These are phyloP conservation scores for Rhizomucor pusillus DNA, from an alignment of 371 early-diverging fungal species.

Conservation along the genomic window DNA sequence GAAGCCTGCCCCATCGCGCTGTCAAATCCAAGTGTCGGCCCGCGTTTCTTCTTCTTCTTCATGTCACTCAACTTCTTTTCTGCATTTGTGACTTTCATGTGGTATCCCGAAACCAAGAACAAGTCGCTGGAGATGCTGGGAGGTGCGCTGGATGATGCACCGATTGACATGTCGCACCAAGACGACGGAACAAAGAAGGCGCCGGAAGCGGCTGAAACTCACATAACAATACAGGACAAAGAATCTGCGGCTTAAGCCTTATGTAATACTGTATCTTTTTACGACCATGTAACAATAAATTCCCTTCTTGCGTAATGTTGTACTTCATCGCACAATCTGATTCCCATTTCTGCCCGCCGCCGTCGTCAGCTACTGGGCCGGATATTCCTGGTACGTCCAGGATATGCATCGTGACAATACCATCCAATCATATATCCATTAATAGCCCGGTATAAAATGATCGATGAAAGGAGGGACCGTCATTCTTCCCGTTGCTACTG, in stretches of 20 bases:
- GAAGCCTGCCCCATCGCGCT: constrained; percentile 32
- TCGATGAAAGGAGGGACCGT: too few species aligned
- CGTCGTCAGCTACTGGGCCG: too few species aligned
- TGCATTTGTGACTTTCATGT: constrained; percentile 39
- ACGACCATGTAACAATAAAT: background rate
- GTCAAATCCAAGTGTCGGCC: constrained; percentile 27
- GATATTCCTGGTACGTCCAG: too few species aligned
- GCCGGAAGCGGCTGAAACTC: background rate
- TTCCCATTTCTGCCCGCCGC: too few species aligned
- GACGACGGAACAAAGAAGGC: background rate
- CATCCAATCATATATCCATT: too few species aligned
- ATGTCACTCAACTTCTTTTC: constrained; percentile 36
- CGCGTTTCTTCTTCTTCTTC: constrained; percentile 45
- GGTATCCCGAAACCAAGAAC: constrained; percentile 64
- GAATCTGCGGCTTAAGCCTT: too few species aligned
- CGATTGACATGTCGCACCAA: background rate
- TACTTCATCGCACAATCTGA: too few species aligned
- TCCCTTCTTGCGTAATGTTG: too few species aligned
- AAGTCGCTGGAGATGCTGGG: constrained; percentile 47
- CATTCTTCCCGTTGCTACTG: too few species aligned
- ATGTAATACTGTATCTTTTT: too few species aligned
- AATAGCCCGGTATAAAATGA: too few species aligned
- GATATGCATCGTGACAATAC: too few species aligned
- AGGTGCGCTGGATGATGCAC: constrained; percentile 7
- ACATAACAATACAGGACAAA: background rate